Percentiles rank a stretch among this genome's conserved stretches.
phyloP scores from a whole-genome alignment of 306 rosid species.

The Cucumis hystrix region DNA sequence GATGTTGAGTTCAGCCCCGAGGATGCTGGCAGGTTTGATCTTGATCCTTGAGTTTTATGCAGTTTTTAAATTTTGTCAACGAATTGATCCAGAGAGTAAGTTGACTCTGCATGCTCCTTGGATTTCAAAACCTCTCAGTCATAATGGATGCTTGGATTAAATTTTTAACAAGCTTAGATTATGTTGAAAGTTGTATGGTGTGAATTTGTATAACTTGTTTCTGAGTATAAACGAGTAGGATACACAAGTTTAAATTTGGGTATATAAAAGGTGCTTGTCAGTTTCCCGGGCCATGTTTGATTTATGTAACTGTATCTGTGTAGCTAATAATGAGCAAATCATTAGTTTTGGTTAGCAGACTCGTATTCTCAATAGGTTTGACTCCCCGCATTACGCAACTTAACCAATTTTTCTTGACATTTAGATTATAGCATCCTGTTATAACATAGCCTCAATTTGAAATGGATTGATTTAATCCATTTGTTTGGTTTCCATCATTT shows the following conservation, averaged over 20 bases:
- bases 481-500: not conserved
- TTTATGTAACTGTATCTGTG: not conserved
- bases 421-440: not conserved
- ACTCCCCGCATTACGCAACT: not conserved
- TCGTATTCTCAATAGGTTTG: not conserved
- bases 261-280: not conserved
- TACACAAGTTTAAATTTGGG: not conserved
- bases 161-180: not conserved
- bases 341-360: not conserved
- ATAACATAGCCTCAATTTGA: not conserved
- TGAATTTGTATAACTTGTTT: not conserved
- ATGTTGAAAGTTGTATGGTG: not conserved
- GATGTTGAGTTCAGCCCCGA: slow-evolving; percentile 96
- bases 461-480: not conserved
- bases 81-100: not conserved
- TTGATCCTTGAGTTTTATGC: not conserved
- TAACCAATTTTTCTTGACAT: not conserved
- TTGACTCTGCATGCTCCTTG: not conserved
- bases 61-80: not conserved
- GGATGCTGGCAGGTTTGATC: slow-evolving; percentile 84
- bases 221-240: not conserved
- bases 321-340: not conserved
- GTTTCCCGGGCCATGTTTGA: not conserved
- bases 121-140: not conserved
- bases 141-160: not conserved